Base-by-base conservation (phyloP, 495 filamentous ascomycete species). In the Penicillium egyptiacum region DNA sequence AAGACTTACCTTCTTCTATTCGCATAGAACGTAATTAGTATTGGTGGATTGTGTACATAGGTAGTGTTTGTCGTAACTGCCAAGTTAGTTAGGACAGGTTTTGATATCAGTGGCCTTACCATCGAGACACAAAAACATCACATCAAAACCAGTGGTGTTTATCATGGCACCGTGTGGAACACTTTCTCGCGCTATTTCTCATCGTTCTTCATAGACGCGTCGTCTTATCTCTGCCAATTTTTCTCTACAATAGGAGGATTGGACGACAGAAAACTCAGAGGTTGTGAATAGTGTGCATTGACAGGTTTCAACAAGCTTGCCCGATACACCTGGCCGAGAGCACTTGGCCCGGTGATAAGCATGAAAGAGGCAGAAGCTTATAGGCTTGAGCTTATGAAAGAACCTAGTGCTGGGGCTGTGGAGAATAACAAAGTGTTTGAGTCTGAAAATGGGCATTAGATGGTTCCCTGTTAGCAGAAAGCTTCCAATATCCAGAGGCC, bases 181-280 rank as follows among this genome's bases (percentile, higher is more conserved):
- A 8, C 2, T 10, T 11, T 30, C 28, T 30, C 55, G 81, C 79
- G 0, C 59, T 86, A 16, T 86, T 79, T 63, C 69, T 88, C 4
- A 76, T 88, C 3, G 81, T 86, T 62, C 84, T 83, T 0, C 50
- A 73, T 40, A 55, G 61, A 14, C 73, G 75, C 2, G 72, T 87
- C 50, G 75, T 83, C 14, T 79, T 73, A 0, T 81, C 83, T 81
- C 83, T 1, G 76, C 78, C 2, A 81, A 83, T 59, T 78, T 87
- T 0, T 82, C 83, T 2, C 82, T 83, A 5, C 83, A 80, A 53
- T 63, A 75, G 31, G 57, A 75, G 12, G 59, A 70, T 5, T 81
- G 79, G 69, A 61, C 68, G 53, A 47, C 56, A 7, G 62, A 67
- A 23, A 30, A 7, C 12, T 14, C 12, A 7, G 56, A 65, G 2